phyloP scores from a whole-genome alignment of 257 asterid species.

The Fraxinus anomala region DNA sequence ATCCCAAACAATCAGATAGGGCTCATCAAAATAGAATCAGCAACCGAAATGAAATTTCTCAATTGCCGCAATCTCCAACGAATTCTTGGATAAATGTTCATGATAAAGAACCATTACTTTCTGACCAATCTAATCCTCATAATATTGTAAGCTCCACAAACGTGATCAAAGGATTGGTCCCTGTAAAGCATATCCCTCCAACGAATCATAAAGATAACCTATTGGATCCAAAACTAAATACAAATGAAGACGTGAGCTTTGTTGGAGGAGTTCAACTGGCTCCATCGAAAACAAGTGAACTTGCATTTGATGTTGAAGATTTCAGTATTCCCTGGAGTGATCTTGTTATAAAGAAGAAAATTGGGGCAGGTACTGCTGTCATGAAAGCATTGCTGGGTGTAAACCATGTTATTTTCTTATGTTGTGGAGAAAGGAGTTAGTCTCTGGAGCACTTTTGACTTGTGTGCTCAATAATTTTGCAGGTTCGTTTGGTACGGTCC shows the following conservation, averaged over 20 bases:
- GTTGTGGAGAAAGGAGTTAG: conserved; percentile 7
- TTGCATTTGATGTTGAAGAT: conserved; percentile 68
- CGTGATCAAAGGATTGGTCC: conserved; percentile 38
- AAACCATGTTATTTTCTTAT: conserved; percentile 2
- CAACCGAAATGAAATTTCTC: conserved; percentile 48
- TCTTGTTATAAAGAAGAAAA: conserved; percentile 77
- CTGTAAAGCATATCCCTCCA: conserved; percentile 43
- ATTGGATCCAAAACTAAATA: conserved; percentile 42
- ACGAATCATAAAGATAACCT: conserved; percentile 40
- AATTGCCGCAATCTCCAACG: conserved; percentile 41
- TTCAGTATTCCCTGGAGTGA: conserved; percentile 87
- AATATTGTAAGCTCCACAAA: conserved; percentile 44
- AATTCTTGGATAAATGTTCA: conserved; percentile 62
- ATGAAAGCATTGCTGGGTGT: conserved; percentile 22
- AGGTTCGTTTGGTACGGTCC: conserved; percentile 99
- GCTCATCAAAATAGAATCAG: conserved; percentile 42
- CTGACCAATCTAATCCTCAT: conserved; percentile 43
- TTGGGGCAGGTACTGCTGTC: conserved; percentile 80
- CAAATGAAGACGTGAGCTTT: conserved; percentile 42
- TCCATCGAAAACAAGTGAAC: conserved; percentile 48
- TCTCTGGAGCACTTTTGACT: conserved; percentile 8
- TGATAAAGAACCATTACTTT: conserved; percentile 52
- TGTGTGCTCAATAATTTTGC: conserved; percentile 31
- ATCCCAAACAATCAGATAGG: conserved; percentile 48
- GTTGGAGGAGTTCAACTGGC: conserved; percentile 52